Evolutionary conservation across 805 yeast species (phyloP).

Genomic region (Millerago galiae): DNA sequence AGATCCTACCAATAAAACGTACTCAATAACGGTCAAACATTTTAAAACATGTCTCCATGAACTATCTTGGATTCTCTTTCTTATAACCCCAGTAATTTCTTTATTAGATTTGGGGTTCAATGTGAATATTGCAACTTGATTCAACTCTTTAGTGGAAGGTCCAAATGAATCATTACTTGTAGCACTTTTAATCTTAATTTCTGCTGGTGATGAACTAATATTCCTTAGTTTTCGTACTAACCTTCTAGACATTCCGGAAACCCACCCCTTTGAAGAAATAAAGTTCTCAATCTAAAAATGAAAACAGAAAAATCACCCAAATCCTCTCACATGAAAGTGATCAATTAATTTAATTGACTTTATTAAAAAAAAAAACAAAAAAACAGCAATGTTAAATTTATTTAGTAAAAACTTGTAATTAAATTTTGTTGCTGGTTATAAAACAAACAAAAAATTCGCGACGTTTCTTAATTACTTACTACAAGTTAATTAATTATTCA

Average conservation of each 20-base stretch:
- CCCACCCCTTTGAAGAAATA: neutral
- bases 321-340: too few relatives aligned
- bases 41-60: constrained; percentile 39
- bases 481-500: neutral
- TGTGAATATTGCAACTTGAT: constrained; percentile 44
- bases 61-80: constrained; percentile 32
- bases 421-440: too few relatives aligned
- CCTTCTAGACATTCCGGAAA: constrained; percentile 17
- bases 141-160: constrained; percentile 49
- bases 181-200: constrained; percentile 35
- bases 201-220: constrained; percentile 25
- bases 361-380: too few relatives aligned
- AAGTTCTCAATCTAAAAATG: too few relatives aligned
- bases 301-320: too few relatives aligned
- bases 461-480: too few relatives aligned
- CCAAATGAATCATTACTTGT: constrained; percentile 49
- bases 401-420: too few relatives aligned
- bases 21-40: constrained; percentile 45
- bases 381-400: too few relatives aligned
- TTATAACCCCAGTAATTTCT: constrained; percentile 32
- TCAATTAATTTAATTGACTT: too few relatives aligned
- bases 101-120: constrained; percentile 32
- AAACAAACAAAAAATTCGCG: too few relatives aligned
- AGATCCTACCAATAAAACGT: constrained; percentile 49
- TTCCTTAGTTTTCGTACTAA: constrained; percentile 28